Evolutionary conservation across 306 rosid species (phyloP).

Genomic region (Quercus variabilis): DNA sequence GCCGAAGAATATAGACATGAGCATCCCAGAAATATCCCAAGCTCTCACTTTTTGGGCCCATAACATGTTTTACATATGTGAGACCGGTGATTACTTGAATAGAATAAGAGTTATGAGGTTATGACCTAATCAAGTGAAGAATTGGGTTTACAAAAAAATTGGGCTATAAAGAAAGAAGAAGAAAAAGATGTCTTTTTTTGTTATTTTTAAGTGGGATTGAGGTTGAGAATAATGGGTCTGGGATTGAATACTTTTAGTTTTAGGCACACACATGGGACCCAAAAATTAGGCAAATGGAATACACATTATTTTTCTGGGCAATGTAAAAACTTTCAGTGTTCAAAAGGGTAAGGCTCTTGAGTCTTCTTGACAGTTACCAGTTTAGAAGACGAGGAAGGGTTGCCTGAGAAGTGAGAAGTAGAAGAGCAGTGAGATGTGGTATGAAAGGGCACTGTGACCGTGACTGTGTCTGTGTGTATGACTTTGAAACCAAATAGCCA

Average conservation of each 20-base stretch:
- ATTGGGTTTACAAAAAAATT: conserved; percentile 6
- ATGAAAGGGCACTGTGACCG: neutral
- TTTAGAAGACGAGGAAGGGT: neutral
- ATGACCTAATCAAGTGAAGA: neutral
- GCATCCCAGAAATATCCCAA: conserved; percentile 15
- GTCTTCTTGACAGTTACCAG: neutral
- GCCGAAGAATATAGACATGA: conserved; percentile 26
- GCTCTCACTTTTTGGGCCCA: conserved; percentile 13
- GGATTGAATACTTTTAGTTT: conserved; percentile 27
- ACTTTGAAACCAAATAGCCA: no score
- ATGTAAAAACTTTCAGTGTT: conserved; percentile 30
- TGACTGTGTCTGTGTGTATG: neutral
- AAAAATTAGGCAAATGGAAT: conserved; percentile 23
- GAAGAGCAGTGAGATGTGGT: neutral
- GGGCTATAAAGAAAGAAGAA: conserved; percentile 19
- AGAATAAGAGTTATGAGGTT: neutral
- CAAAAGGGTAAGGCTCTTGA: conserved; percentile 7
- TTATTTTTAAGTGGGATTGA: neutral
- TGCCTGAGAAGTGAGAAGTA: conserved; percentile 11
- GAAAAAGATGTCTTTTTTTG: conserved; percentile 12
- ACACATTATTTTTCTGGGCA: conserved; percentile 7
- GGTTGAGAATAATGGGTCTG: conserved; percentile 27
- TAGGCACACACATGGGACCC: conserved; percentile 47
- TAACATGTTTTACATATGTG: conserved; percentile 1
- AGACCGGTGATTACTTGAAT: neutral